These are phyloP conservation scores for Hymenoscyphus fructigenus DNA, from an alignment of 2,329 filamentous ascomycete species.

Conservation along the genomic window DNA sequence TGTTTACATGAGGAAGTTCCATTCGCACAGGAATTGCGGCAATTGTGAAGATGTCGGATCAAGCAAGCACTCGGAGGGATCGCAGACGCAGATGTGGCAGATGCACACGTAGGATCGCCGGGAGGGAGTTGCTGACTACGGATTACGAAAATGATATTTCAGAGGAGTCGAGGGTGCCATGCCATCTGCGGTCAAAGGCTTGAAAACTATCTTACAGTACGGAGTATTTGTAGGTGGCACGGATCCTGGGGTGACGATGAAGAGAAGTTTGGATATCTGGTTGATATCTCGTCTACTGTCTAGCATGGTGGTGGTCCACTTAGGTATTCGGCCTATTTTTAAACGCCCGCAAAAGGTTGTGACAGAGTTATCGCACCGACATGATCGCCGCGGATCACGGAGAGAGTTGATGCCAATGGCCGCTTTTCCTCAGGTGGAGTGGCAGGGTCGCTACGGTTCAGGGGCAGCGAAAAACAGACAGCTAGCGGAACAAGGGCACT, in stretches of 20 bases:
- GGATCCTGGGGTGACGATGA: neutral
- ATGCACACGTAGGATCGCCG: neutral
- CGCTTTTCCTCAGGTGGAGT: neutral
- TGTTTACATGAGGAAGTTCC: neutral
- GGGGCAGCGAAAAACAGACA: neutral
- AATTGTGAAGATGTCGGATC: no score
- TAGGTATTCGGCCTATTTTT: neutral
- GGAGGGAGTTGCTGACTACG: neutral
- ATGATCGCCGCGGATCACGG: conserved; percentile 11
- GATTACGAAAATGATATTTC: neutral
- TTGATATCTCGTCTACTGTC: neutral
- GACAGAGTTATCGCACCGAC: neutral
- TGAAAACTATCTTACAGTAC: neutral
- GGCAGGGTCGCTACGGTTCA: neutral
- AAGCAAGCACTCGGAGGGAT: neutral
- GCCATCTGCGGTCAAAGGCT: neutral
- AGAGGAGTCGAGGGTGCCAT: neutral
- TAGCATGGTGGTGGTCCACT: no score
- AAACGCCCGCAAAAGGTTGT: neutral
- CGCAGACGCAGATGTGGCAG: neutral
- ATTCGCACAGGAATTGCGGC: neutral
- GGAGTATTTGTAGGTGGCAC: neutral
- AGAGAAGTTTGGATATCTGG: neutral
- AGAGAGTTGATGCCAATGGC: neutral
- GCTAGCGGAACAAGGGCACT: neutral